Evolutionary conservation across 1,139 yeast genomes (phyloP).

Genomic region (Nakaseomyces nivariensis): DNA sequence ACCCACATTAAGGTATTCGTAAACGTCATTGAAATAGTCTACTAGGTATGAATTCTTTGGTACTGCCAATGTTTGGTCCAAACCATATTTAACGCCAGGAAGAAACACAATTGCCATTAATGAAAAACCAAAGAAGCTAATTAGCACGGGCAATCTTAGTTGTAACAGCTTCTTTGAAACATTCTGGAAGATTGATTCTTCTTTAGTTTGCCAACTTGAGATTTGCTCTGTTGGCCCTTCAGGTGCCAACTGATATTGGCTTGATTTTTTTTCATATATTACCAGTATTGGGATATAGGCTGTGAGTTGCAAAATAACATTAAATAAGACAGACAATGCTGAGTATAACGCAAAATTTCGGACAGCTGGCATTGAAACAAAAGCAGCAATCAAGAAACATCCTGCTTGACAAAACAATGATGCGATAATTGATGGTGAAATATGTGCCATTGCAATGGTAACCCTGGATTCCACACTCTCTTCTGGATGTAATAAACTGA

Average conservation of each 20-base stretch:
- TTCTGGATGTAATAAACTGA: constrained; percentile 38
- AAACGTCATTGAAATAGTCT: constrained; percentile 68
- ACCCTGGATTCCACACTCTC: constrained; percentile 46
- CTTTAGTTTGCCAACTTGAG: constrained; percentile 11
- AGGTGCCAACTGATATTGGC: background rate
- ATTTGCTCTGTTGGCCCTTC: constrained; percentile 7
- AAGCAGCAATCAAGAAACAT: constrained; percentile 70
- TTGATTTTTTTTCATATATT: constrained; percentile 19
- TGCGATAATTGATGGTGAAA: constrained; percentile 81
- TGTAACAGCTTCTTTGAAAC: background rate
- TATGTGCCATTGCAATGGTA: constrained; percentile 51
- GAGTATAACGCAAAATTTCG: constrained; percentile 85
- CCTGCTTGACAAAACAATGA: constrained; percentile 68
- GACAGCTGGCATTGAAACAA: constrained; percentile 92
- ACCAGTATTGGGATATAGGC: constrained; percentile 62
- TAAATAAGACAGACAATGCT: constrained; percentile 73
- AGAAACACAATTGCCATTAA: constrained; percentile 58
- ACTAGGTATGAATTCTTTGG: constrained; percentile 76
- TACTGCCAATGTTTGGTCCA: constrained; percentile 82
- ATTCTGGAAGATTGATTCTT: constrained; percentile 33
- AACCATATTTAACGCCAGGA: constrained; percentile 65
- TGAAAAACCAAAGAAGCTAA: constrained; percentile 49
- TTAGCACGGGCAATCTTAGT: constrained; percentile 30
- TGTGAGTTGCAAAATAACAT: constrained; percentile 71
- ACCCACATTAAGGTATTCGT: constrained; percentile 67